Percentiles rank a stretch among this genome's conserved stretches.
These are phyloP conservation scores for Tephrocybe sp. DNA, from an alignment of 768 basidiomycete species.

Conservation along the genomic window DNA sequence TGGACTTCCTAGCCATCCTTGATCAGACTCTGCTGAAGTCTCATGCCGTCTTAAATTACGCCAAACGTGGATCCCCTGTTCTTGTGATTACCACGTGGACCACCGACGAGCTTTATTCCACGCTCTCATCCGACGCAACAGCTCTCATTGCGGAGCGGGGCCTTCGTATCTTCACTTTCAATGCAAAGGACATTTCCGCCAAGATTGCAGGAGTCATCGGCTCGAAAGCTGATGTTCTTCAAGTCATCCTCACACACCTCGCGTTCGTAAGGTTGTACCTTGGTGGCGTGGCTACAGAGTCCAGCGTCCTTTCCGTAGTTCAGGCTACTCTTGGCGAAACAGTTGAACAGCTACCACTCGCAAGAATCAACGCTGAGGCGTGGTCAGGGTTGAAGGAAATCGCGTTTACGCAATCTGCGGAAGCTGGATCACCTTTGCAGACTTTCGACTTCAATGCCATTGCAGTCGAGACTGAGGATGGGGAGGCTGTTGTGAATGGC, in stretches of 20 bases:
- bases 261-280: constrained; percentile 86
- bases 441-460: constrained; percentile 74
- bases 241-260: constrained; percentile 64
- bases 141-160: constrained; percentile 47
- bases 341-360: constrained; percentile 47
- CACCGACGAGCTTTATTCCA: constrained; percentile 66
- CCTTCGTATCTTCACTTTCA: constrained; percentile 56
- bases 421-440: constrained; percentile 37
- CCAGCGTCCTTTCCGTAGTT: constrained; percentile 50
- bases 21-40: constrained; percentile 78
- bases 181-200: constrained; percentile 53
- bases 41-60: constrained; percentile 67
- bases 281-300: constrained; percentile 57
- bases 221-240: constrained; percentile 37
- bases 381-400: constrained; percentile 70
- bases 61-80: constrained; percentile 65
- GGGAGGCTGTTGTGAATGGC: constrained; percentile 58
- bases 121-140: constrained; percentile 52
- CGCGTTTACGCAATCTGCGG: constrained; percentile 31
- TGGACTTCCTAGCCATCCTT: constrained; percentile 73
- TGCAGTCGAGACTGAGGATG: constrained; percentile 56
- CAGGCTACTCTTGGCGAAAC: constrained; percentile 41
- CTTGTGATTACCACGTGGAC: constrained; percentile 79
- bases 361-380: constrained; percentile 51
- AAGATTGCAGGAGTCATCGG: constrained; percentile 34